These are phyloP conservation scores for Naganishia friedmannii DNA, from an alignment of 768 basidiomycete genomes.

Conservation along the genomic window DNA sequence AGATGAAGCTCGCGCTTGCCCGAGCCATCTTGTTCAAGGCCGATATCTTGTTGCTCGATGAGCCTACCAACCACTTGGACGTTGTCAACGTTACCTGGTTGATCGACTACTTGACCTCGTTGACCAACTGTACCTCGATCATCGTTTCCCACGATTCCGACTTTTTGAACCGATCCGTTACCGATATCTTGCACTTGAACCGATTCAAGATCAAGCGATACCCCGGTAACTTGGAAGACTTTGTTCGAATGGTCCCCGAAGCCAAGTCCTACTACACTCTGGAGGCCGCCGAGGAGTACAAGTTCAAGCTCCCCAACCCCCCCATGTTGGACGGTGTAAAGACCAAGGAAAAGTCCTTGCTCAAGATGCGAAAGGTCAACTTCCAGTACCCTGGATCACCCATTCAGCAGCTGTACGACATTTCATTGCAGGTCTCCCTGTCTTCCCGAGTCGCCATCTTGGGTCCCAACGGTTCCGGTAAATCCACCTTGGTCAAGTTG, in stretches of 20 bases:
- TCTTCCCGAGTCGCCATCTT: conserved; percentile 98
- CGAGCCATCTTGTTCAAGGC: conserved; percentile 98
- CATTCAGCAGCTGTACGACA: conserved; percentile 87
- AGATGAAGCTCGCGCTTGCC: conserved; percentile 98
- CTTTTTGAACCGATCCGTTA: conserved; percentile 98
- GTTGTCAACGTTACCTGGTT: conserved; percentile 98
- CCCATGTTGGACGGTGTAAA: conserved; percentile 98
- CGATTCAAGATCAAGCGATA: conserved; percentile 97
- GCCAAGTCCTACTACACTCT: conserved; percentile 97
- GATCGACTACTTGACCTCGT: conserved; percentile 81
- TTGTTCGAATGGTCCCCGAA: conserved; percentile 91
- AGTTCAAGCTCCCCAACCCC: conserved; percentile 95
- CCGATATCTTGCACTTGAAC: conserved; percentile 94
- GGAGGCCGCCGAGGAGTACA: conserved; percentile 93
- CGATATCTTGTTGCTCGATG: conserved; percentile 91
- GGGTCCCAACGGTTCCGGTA: conserved; percentile 96
- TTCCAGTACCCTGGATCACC: conserved; percentile 89
- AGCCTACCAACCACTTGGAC: conserved; percentile 83
- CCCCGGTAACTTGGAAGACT: conserved; percentile 89
- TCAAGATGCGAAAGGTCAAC: conserved; percentile 96
- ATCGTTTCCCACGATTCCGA: conserved; percentile 97
- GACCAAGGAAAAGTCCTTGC: conserved; percentile 95
- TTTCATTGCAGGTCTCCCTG: conserved; percentile 92
- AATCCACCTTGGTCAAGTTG: conserved; percentile 94
- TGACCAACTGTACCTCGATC: conserved; percentile 91